These are phyloP conservation scores for Eremochloa ophiuroides DNA, from an alignment of 176 grass and related monocot species.

Conservation along the genomic window DNA sequence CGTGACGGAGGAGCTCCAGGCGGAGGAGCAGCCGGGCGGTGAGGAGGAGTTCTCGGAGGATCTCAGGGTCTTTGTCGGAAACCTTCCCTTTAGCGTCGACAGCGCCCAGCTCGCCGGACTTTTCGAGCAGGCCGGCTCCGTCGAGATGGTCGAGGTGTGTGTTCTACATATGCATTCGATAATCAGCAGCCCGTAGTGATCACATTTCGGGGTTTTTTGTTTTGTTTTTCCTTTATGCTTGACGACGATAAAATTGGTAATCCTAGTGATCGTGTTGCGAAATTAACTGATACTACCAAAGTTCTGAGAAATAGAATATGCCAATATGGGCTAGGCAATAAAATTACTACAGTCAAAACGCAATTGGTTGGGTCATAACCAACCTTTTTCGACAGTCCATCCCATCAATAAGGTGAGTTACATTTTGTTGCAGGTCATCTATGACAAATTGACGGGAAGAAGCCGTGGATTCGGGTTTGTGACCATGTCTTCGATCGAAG, in stretches of 20 bases:
- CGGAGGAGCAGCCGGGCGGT: not conserved
- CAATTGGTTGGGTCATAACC: not conserved
- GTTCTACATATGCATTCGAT: not conserved
- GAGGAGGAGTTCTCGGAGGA: conserved; percentile 40
- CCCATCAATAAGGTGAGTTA: not conserved
- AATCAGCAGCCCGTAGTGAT: not conserved
- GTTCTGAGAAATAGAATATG: not conserved
- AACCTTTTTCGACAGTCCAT: not conserved
- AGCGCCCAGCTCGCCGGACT: conserved; percentile 82
- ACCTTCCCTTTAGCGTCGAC: conserved; percentile 79
- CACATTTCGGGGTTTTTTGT: not conserved
- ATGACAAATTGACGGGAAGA: conserved; percentile 91
- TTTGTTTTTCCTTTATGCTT: not conserved
- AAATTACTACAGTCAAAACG: not conserved
- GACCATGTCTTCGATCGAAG: conserved; percentile 64
- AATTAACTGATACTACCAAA: not conserved
- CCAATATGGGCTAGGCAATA: no score
- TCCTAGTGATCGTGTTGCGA: not conserved
- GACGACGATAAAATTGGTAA: not conserved
- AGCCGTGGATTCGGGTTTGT: conserved; percentile 83
- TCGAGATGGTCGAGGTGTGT: conserved; percentile 97
- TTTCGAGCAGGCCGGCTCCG: conserved; percentile 67
- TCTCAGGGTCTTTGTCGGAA: conserved; percentile 75
- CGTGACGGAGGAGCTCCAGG: conserved; percentile 39
- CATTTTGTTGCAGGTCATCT: conserved; percentile 59